These are phyloP conservation scores for Colletotrichum spinosum DNA, from an alignment of 2,329 filamentous ascomycete species.

Conservation along the genomic window DNA sequence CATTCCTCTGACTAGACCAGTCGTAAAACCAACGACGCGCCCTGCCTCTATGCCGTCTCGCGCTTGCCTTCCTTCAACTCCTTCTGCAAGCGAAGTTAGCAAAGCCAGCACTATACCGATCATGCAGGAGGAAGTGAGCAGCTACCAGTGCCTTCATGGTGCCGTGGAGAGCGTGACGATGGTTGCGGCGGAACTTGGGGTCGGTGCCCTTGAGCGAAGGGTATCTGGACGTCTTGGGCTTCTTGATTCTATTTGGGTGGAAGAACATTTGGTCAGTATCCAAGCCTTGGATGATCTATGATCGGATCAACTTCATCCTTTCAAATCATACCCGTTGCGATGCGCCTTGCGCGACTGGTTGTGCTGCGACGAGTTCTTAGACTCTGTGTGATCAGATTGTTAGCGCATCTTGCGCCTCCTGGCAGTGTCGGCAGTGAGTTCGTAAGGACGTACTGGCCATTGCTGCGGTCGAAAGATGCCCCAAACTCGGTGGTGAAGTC, in stretches of 20 bases:
- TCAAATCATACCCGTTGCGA: slow-evolving; percentile 88
- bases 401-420: slow-evolving; percentile 23
- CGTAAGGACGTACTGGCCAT: slow-evolving; percentile 53
- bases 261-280: slow-evolving; percentile 9
- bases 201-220: slow-evolving; percentile 98
- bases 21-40: slow-evolving; percentile 7
- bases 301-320: not conserved
- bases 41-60: slow-evolving; percentile 75
- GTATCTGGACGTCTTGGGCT: slow-evolving; percentile 99
- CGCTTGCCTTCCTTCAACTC: slow-evolving; percentile 97
- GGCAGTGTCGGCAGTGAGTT: too few relatives aligned
- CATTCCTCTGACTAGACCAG: slow-evolving; percentile 28
- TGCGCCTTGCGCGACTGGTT: slow-evolving; percentile 99
- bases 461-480: slow-evolving; percentile 45
- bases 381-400: slow-evolving; percentile 71
- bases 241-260: slow-evolving; percentile 87
- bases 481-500: slow-evolving; percentile 32
- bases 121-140: slow-evolving; percentile 41
- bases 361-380: slow-evolving; percentile 99
- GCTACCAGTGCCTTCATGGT: slow-evolving; percentile 97
- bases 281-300: not conserved
- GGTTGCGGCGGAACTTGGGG: slow-evolving; percentile 99
- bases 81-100: slow-evolving; percentile 74
- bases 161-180: slow-evolving; percentile 99
- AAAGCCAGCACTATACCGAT: slow-evolving; percentile 5